Evolutionary conservation across 805 yeast species (phyloP).

Genomic region (Lachancea dasiensis): DNA sequence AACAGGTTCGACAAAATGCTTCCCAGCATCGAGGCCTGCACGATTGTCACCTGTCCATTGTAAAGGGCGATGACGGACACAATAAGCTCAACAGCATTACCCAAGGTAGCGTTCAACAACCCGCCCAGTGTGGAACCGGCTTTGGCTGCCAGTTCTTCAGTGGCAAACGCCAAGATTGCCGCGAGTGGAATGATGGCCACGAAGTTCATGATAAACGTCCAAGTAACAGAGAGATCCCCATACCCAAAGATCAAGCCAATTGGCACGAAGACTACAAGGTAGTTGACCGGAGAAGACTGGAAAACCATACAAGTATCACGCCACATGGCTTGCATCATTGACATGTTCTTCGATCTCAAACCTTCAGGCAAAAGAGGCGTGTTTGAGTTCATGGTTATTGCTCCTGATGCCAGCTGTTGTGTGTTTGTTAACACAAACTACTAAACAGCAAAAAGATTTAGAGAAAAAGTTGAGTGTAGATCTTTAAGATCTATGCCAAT

Average conservation of each 20-base stretch:
- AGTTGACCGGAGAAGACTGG: constrained; percentile 66
- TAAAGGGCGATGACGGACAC: constrained; percentile 85
- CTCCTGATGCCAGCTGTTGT: no score
- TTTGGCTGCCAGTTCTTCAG: constrained; percentile 83
- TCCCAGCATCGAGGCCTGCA: constrained; percentile 96
- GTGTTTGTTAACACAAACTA: no score
- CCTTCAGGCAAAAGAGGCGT: constrained; percentile 17
- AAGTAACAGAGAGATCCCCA: constrained; percentile 47
- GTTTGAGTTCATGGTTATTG: constrained; percentile 15
- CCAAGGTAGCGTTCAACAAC: constrained; percentile 90
- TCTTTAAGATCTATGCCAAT: no score
- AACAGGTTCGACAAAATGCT: constrained; percentile 83
- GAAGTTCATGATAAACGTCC: constrained; percentile 69
- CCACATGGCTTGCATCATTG: constrained; percentile 6
- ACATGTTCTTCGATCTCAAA: not conserved
- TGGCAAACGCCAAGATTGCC: constrained; percentile 81
- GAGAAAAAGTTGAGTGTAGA: no score
- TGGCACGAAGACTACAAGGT: constrained; percentile 79
- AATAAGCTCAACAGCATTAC: constrained; percentile 95
- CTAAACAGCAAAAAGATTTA: no score
- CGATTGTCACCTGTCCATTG: constrained; percentile 85
- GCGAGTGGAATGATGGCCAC: constrained; percentile 91
- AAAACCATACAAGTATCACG: constrained; percentile 29
- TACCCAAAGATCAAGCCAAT: constrained; percentile 73
- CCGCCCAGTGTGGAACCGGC: constrained; percentile 95